Conservation (phyloP, 2,329 filamentous ascomycete species). For the Paecilomyces fulvus region DNA sequence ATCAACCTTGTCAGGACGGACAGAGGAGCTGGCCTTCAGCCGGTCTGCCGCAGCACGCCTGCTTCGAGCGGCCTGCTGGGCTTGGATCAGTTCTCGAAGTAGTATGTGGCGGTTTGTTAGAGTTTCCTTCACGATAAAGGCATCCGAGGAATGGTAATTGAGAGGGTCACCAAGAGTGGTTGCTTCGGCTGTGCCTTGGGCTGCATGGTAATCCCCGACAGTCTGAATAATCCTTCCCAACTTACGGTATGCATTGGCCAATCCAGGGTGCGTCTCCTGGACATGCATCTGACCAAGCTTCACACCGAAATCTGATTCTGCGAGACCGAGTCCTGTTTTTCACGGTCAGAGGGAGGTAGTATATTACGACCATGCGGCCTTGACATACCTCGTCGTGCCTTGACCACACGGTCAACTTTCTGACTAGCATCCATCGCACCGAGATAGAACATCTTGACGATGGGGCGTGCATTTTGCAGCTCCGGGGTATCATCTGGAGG, state of each 20-base stretch:
- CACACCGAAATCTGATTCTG: constrained; percentile 87
- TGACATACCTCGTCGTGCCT: constrained; percentile 70
- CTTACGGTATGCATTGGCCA: constrained; percentile 87
- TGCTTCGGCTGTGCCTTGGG: constrained; percentile 92
- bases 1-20: constrained; percentile 91
- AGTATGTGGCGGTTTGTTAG: constrained; percentile 96
- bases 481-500: constrained; percentile 96
- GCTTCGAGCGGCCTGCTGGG: constrained; percentile 74
- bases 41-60: constrained; percentile 81
- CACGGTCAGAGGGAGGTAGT: constrained; percentile 5
- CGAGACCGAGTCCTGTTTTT: constrained; percentile 67
- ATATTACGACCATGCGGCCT: neutral
- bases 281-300: constrained; percentile 80
- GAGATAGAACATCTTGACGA: constrained; percentile 93
- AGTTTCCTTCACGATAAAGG: constrained; percentile 96
- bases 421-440: constrained; percentile 95
- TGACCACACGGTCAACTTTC: constrained; percentile 91
- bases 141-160: constrained; percentile 89
- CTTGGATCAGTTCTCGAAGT: constrained; percentile 83
- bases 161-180: constrained; percentile 90
- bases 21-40: constrained; percentile 75
- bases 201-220: constrained; percentile 89
- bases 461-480: constrained; percentile 76
- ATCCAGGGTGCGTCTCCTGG: constrained; percentile 81
- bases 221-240: constrained; percentile 89